A percentile compares a stretch with the other conserved stretches of the same genome.
Conservation (phyloP, 805 yeast genomes). For the Candida tibetensis region DNA sequence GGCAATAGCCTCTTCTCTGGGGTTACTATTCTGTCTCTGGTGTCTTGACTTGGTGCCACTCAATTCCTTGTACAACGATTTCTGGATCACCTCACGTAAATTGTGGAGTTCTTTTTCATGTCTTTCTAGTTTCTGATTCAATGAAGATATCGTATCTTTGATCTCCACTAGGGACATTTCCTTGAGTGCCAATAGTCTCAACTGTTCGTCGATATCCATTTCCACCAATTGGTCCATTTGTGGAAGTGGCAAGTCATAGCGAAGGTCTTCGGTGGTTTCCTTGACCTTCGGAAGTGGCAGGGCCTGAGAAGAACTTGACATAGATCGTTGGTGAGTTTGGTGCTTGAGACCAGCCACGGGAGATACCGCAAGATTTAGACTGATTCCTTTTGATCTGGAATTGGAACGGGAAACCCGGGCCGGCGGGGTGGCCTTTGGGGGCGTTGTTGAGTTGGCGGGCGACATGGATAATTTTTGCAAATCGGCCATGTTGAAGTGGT, state of each 20-base stretch:
- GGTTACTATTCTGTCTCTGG: constrained; percentile 20
- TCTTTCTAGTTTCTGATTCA: constrained; percentile 37
- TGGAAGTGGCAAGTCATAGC: constrained; percentile 32
- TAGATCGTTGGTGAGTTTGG: constrained; percentile 1
- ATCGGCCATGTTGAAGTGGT: not conserved
- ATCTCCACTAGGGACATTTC: constrained; percentile 68
- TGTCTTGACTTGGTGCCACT: constrained; percentile 13
- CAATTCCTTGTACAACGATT: constrained; percentile 43
- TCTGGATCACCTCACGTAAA: constrained; percentile 48
- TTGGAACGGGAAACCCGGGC: constrained; percentile 2
- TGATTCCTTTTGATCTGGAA: constrained; percentile 30
- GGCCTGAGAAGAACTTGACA: not conserved
- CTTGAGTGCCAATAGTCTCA: constrained; percentile 61
- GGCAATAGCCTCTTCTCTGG: constrained; percentile 28
- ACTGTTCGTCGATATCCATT: constrained; percentile 49
- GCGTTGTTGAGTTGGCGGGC: not conserved
- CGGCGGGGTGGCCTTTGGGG: not conserved
- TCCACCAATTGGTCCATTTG: constrained; percentile 24
- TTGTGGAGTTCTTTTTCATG: constrained; percentile 50
- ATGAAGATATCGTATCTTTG: constrained; percentile 50
- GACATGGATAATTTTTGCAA: not conserved
- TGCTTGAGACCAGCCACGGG: constrained; percentile 15
- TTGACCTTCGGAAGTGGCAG: constrained; percentile 3
- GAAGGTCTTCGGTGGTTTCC: constrained; percentile 14
- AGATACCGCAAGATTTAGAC: constrained; percentile 30